Percentiles rank a stretch among this genome's conserved stretches.
Conservation (phyloP, 768 basidiomycete genomes). For the Lactifluus volemus region DNA sequence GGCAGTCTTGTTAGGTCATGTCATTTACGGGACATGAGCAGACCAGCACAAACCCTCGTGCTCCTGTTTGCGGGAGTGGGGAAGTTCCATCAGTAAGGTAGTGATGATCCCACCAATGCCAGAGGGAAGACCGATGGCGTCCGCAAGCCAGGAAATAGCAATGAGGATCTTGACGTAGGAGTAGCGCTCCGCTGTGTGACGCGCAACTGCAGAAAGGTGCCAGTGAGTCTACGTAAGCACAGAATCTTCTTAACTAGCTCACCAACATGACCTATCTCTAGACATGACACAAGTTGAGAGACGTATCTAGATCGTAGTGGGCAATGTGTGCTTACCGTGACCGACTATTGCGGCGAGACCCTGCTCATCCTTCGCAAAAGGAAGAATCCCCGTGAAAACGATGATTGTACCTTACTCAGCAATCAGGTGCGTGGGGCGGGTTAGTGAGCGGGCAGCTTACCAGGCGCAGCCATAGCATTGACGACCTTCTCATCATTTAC, state of each 20-base stretch:
- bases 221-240: slow-evolving; percentile 16
- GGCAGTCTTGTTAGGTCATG: background rate
- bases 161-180: slow-evolving; percentile 37
- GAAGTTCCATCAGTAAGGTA: slow-evolving; percentile 54
- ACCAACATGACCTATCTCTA: slow-evolving; percentile 81
- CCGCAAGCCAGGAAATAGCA: slow-evolving; percentile 34
- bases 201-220: slow-evolving; percentile 34
- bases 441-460: slow-evolving; percentile 28
- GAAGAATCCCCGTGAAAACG: slow-evolving; percentile 85
- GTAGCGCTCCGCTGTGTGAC: slow-evolving; percentile 43
- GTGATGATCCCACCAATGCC: slow-evolving; percentile 42
- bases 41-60: slow-evolving; percentile 48
- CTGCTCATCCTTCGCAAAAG: slow-evolving; percentile 65
- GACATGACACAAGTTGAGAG: background rate
- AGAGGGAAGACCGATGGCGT: slow-evolving; percentile 46
- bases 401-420: slow-evolving; percentile 57
- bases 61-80: slow-evolving; percentile 78
- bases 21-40: background rate
- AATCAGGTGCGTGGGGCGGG: background rate
- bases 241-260: slow-evolving; percentile 17
- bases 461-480: slow-evolving; percentile 74
- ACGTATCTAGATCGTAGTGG: background rate
- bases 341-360: slow-evolving; percentile 79
- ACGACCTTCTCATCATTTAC: slow-evolving; percentile 60
- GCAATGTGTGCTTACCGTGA: slow-evolving; percentile 47